Evolutionary conservation across 352 stramenopile species (phyloP).

Genomic region (Phytophthora pini): DNA sequence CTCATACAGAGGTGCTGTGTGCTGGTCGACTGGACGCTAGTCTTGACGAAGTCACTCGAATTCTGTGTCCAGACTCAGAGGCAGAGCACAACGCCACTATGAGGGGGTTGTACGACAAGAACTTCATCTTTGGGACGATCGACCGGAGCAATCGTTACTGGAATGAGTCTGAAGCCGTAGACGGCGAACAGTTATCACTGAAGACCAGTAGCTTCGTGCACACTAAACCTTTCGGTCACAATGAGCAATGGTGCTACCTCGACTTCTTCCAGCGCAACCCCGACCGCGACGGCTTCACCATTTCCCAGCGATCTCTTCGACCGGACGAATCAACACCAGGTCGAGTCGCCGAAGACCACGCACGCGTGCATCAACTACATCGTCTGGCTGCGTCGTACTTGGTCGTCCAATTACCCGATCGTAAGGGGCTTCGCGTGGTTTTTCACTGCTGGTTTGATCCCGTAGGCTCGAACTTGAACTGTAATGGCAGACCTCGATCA

Average conservation of each 20-base stretch:
- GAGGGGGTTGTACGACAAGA: slow-evolving; percentile 30
- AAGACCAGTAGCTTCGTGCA: slow-evolving; percentile 36
- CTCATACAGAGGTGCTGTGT: slow-evolving; percentile 23
- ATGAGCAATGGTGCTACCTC: slow-evolving; percentile 33
- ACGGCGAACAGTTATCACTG: slow-evolving; percentile 23
- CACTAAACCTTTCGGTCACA: slow-evolving; percentile 13
- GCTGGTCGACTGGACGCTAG: slow-evolving; percentile 25
- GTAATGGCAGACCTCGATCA: neutral
- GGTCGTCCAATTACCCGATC: slow-evolving; percentile 29
- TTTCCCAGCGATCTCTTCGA: slow-evolving; percentile 25
- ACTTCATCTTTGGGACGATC: slow-evolving; percentile 37
- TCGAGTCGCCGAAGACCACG: slow-evolving; percentile 7
- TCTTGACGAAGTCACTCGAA: slow-evolving; percentile 30
- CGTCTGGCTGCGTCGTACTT: slow-evolving; percentile 29
- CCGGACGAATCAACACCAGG: slow-evolving; percentile 9
- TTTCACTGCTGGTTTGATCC: slow-evolving; percentile 34
- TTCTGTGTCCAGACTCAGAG: slow-evolving; percentile 19
- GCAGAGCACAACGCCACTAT: slow-evolving; percentile 32
- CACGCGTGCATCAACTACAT: slow-evolving; percentile 40
- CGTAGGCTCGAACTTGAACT: neutral
- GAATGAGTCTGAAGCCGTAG: neutral
- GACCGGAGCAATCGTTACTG: slow-evolving; percentile 12
- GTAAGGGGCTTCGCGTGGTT: slow-evolving; percentile 33
- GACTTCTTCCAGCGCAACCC: slow-evolving; percentile 27
- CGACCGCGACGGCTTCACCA: slow-evolving; percentile 25